Percentiles rank a stretch among this genome's conserved stretches.
phyloP scores from a whole-genome alignment of 2,329 filamentous ascomycete species.

The Penicillium carneum region DNA sequence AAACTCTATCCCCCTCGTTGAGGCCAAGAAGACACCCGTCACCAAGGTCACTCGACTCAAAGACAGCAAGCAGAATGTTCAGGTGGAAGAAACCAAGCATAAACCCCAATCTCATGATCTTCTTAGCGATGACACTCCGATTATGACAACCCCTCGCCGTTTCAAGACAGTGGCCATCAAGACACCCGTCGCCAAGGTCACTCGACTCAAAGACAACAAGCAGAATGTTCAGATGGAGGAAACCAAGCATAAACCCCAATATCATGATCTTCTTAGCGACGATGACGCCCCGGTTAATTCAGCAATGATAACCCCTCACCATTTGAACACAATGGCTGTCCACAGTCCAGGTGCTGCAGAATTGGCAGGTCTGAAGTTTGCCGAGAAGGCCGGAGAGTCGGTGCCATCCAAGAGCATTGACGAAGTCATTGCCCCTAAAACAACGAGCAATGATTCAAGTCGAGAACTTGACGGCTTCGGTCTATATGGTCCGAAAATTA shows the following conservation, averaged over 20 bases:
- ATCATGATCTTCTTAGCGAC: neutral
- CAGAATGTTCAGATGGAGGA: neutral
- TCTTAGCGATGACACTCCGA: neutral
- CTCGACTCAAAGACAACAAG: neutral
- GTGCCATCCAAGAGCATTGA: neutral
- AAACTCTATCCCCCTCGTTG: neutral
- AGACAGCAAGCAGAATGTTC: neutral
- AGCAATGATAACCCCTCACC: too few species aligned
- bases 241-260: neutral
- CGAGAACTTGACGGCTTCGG: neutral
- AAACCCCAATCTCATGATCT: neutral
- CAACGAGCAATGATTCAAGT: neutral
- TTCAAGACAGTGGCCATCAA: neutral
- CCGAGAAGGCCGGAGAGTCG: neutral
- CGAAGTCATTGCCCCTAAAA: conserved; percentile 1
- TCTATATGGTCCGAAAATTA: neutral
- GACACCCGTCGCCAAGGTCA: neutral
- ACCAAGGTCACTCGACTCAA: neutral
- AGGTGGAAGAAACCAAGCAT: neutral
- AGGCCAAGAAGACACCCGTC: neutral
- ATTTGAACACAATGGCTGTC: neutral
- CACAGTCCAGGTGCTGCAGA: neutral
- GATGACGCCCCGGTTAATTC: neutral
- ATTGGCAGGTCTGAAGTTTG: conserved; percentile 7
- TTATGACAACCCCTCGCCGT: neutral